These are phyloP conservation scores for Penicillium coffeae DNA, from an alignment of 495 filamentous ascomycete species.

Conservation along the genomic window DNA sequence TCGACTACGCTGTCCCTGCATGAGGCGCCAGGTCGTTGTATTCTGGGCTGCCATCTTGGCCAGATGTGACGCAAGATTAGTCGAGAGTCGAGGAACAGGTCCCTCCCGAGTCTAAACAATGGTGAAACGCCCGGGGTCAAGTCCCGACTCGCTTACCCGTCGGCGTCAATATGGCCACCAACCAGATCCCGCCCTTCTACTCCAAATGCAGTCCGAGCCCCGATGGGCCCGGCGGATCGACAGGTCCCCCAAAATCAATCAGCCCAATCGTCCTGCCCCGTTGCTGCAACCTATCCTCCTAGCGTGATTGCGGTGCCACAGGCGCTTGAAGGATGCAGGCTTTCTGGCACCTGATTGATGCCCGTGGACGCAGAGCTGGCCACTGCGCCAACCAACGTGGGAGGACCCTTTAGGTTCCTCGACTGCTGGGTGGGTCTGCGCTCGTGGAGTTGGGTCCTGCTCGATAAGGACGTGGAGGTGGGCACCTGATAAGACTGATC, in stretches of 20 bases:
- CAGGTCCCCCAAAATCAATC: constrained; percentile 8
- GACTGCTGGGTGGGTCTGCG: no score
- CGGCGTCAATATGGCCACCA: background rate
- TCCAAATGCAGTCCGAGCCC: background rate
- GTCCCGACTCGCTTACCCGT: no score
- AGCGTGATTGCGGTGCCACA: constrained; percentile 15
- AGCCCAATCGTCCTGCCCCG: constrained; percentile 11
- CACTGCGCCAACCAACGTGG: no score
- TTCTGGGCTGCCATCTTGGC: background rate
- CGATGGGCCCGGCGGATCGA: constrained; percentile 14
- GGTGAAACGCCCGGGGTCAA: background rate
- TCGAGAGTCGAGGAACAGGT: background rate
- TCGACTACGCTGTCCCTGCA: background rate
- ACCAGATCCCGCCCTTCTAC: background rate
- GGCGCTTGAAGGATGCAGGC: constrained; percentile 16
- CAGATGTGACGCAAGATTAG: background rate
- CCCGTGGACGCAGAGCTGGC: constrained; percentile 1
- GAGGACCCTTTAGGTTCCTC: no score
- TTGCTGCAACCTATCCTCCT: constrained; percentile 7
- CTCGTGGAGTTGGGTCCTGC: no score
- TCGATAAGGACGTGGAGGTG: no score
- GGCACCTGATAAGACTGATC: no score
- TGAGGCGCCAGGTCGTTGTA: background rate
- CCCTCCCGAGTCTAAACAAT: background rate
- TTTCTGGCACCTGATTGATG: constrained; percentile 5